Conservation (phyloP, 2,329 filamentous ascomycete genomes). For the Sphaerulina populicola region DNA sequence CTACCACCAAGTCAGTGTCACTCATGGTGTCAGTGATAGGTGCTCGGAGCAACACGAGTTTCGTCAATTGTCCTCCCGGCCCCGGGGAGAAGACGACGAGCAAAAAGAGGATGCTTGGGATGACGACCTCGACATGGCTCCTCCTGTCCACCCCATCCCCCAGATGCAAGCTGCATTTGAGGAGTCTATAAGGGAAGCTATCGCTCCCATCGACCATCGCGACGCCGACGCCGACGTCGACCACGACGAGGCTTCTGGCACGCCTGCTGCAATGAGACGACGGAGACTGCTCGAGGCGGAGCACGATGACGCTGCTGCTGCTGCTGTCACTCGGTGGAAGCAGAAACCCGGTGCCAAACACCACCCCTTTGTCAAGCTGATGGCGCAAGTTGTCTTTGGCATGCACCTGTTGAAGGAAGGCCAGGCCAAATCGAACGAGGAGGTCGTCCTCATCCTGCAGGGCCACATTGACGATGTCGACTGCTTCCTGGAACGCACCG, state of each 20-base stretch:
- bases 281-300: conserved; percentile 60
- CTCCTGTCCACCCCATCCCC: conserved; percentile 61
- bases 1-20: background rate
- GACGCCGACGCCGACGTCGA: background rate
- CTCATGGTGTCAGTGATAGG: conserved; percentile 8
- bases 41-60: conserved; percentile 23
- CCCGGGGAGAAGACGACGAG: conserved; percentile 11
- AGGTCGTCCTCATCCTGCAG: conserved; percentile 83
- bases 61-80: conserved; percentile 19
- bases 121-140: conserved; percentile 17
- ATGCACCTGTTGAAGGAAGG: conserved; percentile 78
- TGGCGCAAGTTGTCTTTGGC: conserved; percentile 88
- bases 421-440: conserved; percentile 77
- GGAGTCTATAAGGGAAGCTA: conserved; percentile 69
- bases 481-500: conserved; percentile 74
- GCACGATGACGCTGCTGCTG: conserved; percentile 59
- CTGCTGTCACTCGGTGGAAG: conserved; percentile 64
- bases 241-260: conserved; percentile 30
- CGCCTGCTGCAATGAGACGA: conserved; percentile 54
- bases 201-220: conserved; percentile 35
- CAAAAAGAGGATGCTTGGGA: conserved; percentile 12
- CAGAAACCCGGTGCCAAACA: conserved; percentile 66
- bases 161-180: conserved; percentile 74
- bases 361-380: conserved; percentile 82
- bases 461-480: conserved; percentile 91